Base-by-base conservation (phyloP, 164 flowering plant genomes). In the Magnolia sinica region DNA sequence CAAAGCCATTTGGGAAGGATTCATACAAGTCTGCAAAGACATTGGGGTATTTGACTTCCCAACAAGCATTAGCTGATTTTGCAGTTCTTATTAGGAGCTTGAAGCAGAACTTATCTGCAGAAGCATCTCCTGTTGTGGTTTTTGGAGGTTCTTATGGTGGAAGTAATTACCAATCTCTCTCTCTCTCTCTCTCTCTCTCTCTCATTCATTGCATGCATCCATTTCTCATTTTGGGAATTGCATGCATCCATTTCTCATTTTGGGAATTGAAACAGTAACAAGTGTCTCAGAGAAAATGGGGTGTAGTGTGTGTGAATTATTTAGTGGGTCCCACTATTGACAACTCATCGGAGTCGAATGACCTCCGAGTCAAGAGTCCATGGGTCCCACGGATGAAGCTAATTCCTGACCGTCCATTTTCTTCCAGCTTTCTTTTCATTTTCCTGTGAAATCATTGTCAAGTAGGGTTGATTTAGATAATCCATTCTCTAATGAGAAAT, bases 101-200 rank as follows among this genome's bases (percentile, higher is more conserved):
- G 82, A 87, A 86, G 86, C 82, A 85, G 23, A 87, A 89, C 66
- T 78, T 87, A 20, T 87, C 92, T 58, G 83, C 90, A 74, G 88
- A 89, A 74, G 82, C 84, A 49, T 87, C 88, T 51, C 90, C 92
- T 68, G 89, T 89, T 49, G 86, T 89, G 74, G 89, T 86, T 71
- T 86, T 89, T 84, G 90, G 92, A 65, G 92, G 90, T 7, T 89
- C 92, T 74, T 89, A 89, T 84, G 92, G 89, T 73, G 92, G 92
- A 83, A 87, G 91, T 67, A 55, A 24, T 71, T 74, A 51, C 16
- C 5, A 23, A 13, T 18, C 10, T 10, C 14, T 20, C 8, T 65
- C 23, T 37, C 45, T 37, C 45, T 37, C 45, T 37, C 45, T 18
- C 10, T 10, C 14, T 20, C 8, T 65, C 23, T 37, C 45, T 37